These are phyloP conservation scores for Cinnamomum micranthum DNA, from an alignment of 164 flowering plant species.

Conservation along the genomic window DNA sequence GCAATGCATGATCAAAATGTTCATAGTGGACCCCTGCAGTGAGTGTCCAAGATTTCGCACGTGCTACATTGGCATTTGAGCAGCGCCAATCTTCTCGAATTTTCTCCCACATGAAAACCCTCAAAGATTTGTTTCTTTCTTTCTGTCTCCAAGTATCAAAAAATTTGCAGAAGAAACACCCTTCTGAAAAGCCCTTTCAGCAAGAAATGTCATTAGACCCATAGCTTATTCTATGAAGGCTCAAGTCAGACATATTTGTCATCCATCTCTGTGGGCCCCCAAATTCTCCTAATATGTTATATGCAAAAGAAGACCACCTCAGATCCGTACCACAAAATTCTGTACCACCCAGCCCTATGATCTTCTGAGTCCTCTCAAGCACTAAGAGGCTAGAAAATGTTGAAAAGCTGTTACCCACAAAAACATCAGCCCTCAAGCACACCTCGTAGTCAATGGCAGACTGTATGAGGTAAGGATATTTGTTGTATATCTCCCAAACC, in stretches of 20 bases:
- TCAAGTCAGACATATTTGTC: conserved; percentile 72
- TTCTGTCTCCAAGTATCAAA: not conserved
- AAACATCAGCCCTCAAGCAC: conserved; percentile 78
- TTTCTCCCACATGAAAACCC: not conserved
- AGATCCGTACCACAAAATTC: conserved; percentile 29
- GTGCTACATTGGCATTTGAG: not conserved
- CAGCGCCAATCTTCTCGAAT: not conserved
- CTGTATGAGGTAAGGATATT: conserved; percentile 76
- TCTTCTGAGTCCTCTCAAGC: conserved; percentile 81
- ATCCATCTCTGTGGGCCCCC: conserved; percentile 73
- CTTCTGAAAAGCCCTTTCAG: conserved; percentile 5
- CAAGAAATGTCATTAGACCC: conserved; percentile 72
- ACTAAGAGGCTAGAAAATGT: conserved; percentile 90
- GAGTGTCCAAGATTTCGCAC: too few relatives aligned
- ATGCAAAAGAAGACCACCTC: conserved; percentile 86
- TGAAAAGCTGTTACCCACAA: conserved; percentile 93
- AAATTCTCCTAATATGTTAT: conserved; percentile 60
- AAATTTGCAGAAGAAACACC: not conserved
- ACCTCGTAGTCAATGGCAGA: conserved; percentile 98
- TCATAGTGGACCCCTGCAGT: not conserved
- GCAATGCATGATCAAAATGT: too few relatives aligned
- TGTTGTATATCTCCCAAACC: conserved; percentile 59
- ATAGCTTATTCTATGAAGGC: conserved; percentile 77
- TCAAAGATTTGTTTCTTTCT: too few relatives aligned
- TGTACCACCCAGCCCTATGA: conserved; percentile 39